Base-by-base conservation (phyloP, 345 rosid genomes). In the Angophora floribunda region DNA sequence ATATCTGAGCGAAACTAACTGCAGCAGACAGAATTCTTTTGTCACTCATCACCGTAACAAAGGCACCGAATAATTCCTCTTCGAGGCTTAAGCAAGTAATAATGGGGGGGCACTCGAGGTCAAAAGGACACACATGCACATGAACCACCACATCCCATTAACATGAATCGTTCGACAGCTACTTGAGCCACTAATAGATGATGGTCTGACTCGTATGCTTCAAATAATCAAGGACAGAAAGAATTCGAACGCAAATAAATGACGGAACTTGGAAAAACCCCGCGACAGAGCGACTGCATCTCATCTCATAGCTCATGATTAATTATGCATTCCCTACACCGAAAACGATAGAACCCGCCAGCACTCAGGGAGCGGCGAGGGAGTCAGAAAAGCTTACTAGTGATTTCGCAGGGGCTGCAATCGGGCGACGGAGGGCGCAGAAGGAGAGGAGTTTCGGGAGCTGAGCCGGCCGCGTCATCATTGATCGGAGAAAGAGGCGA, bases 391-490 rank as follows among this genome's bases (percentile, higher is more conserved):
- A 75, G 85, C 91, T 89, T 90, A 95, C 99, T 59, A 3, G 98
- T 94, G 91, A 96, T 95, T 90, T 96, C 98, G 91, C 99, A 96
- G 85, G 97, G 95, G 44, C 85, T 26, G 65, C 90, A 89, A 91
- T 92, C 92, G 17, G 95, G 89, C 47, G 92, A 85, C 26, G 92
- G 88, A 91, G 95, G 92, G 88, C 85, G 89, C 22, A 97, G 91
- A 51, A 93, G 85, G 44, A 97, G 93, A 63, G 96, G 94, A 17
- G 94, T 85, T 85, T 91, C 91, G 78, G 65, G 8, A 32, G 67
- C 30, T 8, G 92, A 87, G 87, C 78, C 87, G 87, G 50, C 70
- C 87, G 89, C 89, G 89, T 89, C 50, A 47, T 51, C 90, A 50
- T 88, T 90, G 86, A 86, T 51, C 1, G 91, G 63, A 9, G 94